Percentiles rank a stretch among this genome's conserved stretches.
Evolutionary conservation across 2,329 filamentous ascomycete species (phyloP).

Genomic region (Fusarium piperis): DNA sequence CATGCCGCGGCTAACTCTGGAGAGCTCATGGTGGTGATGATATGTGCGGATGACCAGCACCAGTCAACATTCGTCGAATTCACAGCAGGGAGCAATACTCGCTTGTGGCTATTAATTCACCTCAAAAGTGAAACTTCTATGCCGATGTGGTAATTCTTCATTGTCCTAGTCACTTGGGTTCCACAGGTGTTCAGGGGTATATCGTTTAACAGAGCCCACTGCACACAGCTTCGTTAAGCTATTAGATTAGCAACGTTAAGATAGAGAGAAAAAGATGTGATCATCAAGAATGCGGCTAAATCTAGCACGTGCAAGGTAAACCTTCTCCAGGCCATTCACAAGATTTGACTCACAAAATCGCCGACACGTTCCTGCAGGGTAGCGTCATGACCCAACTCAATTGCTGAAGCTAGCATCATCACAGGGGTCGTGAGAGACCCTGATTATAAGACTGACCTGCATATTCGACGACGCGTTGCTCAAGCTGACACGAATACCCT

Average conservation of each 20-base stretch:
- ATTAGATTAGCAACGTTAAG: too few species aligned
- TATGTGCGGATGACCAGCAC: neutral
- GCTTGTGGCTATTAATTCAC: neutral
- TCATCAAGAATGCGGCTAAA: neutral
- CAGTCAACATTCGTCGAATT: neutral
- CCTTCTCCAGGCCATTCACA: neutral
- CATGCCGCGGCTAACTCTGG: neutral
- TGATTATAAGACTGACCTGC: neutral
- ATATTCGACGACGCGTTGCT: neutral
- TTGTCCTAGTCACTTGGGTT: neutral
- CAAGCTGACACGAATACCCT: neutral
- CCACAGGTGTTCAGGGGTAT: neutral
- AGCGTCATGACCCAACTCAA: slow-evolving; percentile 34
- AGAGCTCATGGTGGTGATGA: neutral
- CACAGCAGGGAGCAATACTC: neutral
- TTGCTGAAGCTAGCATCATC: slow-evolving; percentile 9
- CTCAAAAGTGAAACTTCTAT: neutral
- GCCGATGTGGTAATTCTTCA: neutral
- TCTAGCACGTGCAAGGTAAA: slow-evolving; percentile 10
- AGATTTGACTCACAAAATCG: neutral
- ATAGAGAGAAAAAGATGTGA: neutral
- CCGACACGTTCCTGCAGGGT: slow-evolving; percentile 17
- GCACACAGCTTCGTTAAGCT: neutral
- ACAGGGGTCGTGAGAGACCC: neutral
- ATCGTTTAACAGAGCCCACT: neutral